These are phyloP conservation scores for Clausena lansium DNA, from an alignment of 345 rosid genomes.

Conservation along the genomic window DNA sequence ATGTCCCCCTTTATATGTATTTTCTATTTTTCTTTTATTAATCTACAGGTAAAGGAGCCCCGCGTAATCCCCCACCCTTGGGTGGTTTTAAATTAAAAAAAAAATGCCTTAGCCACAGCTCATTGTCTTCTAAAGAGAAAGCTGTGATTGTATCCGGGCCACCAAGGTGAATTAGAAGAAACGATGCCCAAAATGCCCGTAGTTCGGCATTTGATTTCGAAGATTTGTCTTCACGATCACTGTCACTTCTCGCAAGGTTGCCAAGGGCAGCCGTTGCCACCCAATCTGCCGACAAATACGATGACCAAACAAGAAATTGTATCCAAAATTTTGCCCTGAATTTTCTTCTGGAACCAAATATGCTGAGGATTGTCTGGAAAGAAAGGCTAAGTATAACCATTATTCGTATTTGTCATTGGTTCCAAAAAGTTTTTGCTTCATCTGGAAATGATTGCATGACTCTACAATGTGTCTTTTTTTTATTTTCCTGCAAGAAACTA, in stretches of 20 bases:
- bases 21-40: no score
- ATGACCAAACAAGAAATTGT: constrained; percentile 1
- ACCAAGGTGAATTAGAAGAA: constrained; percentile 42
- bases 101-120: constrained; percentile 36
- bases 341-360: constrained; percentile 15
- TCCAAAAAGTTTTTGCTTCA: not conserved
- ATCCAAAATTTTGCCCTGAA: not conserved
- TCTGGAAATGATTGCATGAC: no score
- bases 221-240: not conserved
- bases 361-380: constrained; percentile 18
- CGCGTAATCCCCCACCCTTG: no score
- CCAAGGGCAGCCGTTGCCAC: constrained; percentile 24
- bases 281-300: constrained; percentile 25
- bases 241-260: not conserved
- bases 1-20: no score
- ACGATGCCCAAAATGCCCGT: constrained; percentile 35
- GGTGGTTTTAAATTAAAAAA: no score
- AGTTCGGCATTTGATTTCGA: not conserved
- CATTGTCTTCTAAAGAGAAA: constrained; percentile 33
- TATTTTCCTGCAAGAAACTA: no score
- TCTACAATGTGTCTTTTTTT: no score
- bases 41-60: no score
- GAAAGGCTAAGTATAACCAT: constrained; percentile 10
- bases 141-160: constrained; percentile 46
- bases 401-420: no score